Percentiles rank a stretch among this genome's conserved stretches.
Evolutionary conservation across 169 alveolate genomes (phyloP).

Genomic region (Plasmodium fragile): DNA sequence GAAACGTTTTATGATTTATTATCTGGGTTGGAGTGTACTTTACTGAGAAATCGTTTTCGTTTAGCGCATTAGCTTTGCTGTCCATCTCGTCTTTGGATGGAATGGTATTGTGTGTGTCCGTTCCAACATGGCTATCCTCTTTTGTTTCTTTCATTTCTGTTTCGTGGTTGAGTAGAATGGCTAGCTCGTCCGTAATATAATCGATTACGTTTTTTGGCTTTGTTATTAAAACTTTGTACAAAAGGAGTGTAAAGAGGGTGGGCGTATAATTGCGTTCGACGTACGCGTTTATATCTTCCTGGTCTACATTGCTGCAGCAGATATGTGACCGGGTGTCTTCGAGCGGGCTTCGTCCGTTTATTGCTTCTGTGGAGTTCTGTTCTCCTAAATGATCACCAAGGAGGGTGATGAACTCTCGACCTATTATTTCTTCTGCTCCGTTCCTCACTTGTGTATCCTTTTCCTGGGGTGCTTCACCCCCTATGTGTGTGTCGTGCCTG

Average conservation of each 20-base stretch:
- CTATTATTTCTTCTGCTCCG: neutral
- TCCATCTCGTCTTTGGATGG: neutral
- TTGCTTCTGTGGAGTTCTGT: neutral
- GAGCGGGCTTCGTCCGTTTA: neutral
- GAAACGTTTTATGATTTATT: constrained; percentile 14
- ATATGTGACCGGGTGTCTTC: neutral
- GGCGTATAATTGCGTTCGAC: constrained; percentile 12
- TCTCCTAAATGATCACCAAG: neutral
- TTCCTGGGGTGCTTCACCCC: neutral
- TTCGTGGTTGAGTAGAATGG: neutral
- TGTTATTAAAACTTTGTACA: constrained; percentile 43
- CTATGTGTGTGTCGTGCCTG: constrained; percentile 23
- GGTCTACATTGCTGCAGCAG: neutral
- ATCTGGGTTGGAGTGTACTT: neutral
- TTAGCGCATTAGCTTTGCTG: neutral
- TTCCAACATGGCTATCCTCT: neutral
- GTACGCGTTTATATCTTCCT: constrained; percentile 18
- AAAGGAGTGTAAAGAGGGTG: constrained; percentile 24
- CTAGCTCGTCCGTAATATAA: constrained; percentile 37
- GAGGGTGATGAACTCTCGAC: neutral
- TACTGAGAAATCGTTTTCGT: neutral
- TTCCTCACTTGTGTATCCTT: constrained; percentile 1
- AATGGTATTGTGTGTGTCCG: neutral
- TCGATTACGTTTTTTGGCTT: constrained; percentile 30
- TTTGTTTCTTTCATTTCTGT: neutral